Evolutionary conservation across 345 rosid species (phyloP), one percentile per base, ranked within the genome.

Genomic region (Eucalyptus pauciflora): DNA sequence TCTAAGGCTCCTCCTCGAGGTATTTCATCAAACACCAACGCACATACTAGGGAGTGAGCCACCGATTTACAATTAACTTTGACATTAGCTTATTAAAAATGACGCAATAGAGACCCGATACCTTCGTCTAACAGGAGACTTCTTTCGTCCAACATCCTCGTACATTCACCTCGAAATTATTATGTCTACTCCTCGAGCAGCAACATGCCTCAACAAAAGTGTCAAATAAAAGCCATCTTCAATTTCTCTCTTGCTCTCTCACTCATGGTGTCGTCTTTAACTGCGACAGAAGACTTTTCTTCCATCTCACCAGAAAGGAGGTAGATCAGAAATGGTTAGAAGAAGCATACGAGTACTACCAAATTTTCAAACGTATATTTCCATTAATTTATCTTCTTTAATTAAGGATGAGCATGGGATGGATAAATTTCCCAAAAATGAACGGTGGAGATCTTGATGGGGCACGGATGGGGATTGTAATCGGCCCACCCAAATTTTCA

Each of bases 21-120:
- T 18, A 69, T 69, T 69, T 69, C 20, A 31, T 16, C 11, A 31
- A 15, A 67, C 4, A 0, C 16, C 10, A 16, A 64, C 1, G 41
- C 41, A n/a, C 18, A 16, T 31, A 15, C 0, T 31, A 15, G 0
- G 22, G 12, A 31, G 2, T 15, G 20, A 18, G 2, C 22, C 41
- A 31, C 3, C 79, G 8, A 67, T 67, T 16, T n/a, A 67, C 45
- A 1, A 17, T 3, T 41, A 18, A 33, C 43, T 69, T 33, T 17
- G 24, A 17, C 45, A 33, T 13, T 33, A 69, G 4, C 24, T 69
- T 8, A 10, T 3, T 17, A 7, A 17, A 33, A 18, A 69, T 10
- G 11, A 69, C 2, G 12, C 24, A 69, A 10, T 3, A 13, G 11
- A 69, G 17, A 17, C 43, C 11, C 0, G 11, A 31, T 16, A 69